phyloP scores from a whole-genome alignment of 2,329 filamentous ascomycete species.

The Apiospora sp. region DNA sequence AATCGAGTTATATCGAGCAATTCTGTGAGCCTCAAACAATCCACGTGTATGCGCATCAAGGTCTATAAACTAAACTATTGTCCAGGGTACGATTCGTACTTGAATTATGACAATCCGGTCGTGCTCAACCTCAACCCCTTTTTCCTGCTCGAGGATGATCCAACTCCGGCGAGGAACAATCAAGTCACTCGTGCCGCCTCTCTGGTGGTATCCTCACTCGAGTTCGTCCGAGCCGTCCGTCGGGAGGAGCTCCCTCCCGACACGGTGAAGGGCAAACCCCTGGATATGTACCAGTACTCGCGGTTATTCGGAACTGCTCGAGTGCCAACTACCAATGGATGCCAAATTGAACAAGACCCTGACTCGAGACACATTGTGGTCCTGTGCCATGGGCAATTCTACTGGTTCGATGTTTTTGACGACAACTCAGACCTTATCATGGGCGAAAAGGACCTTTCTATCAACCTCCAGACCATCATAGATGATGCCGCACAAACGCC shows the following conservation, averaged over 20 bases:
- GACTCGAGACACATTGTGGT: slow-evolving; percentile 94
- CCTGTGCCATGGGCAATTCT: slow-evolving; percentile 93
- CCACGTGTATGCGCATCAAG: neutral
- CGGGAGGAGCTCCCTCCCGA: slow-evolving; percentile 94
- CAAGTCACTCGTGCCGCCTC: slow-evolving; percentile 95
- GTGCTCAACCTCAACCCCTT: slow-evolving; percentile 98
- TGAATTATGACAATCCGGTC: slow-evolving; percentile 97
- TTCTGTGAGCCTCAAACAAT: slow-evolving; percentile 75
- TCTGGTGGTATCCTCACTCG: slow-evolving; percentile 85
- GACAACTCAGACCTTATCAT: slow-evolving; percentile 95
- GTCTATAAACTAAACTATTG: neutral
- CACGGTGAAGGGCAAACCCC: slow-evolving; percentile 79
- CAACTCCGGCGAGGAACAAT: slow-evolving; percentile 93
- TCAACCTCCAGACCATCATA: slow-evolving; percentile 91
- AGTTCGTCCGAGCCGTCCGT: slow-evolving; percentile 91
- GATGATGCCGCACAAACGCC: slow-evolving; percentile 90
- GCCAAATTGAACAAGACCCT: slow-evolving; percentile 93
- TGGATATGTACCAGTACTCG: slow-evolving; percentile 99
- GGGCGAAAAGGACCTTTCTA: slow-evolving; percentile 90
- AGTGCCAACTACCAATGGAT: slow-evolving; percentile 92
- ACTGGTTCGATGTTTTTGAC: slow-evolving; percentile 98
- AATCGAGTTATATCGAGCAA: slow-evolving; percentile 97
- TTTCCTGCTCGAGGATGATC: slow-evolving; percentile 96
- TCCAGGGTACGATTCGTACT: slow-evolving; percentile 95
- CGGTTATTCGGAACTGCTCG: slow-evolving; percentile 93